Base-by-base conservation (phyloP, 2,329 filamentous ascomycete species). In the Fusarium cyanostomum region DNA sequence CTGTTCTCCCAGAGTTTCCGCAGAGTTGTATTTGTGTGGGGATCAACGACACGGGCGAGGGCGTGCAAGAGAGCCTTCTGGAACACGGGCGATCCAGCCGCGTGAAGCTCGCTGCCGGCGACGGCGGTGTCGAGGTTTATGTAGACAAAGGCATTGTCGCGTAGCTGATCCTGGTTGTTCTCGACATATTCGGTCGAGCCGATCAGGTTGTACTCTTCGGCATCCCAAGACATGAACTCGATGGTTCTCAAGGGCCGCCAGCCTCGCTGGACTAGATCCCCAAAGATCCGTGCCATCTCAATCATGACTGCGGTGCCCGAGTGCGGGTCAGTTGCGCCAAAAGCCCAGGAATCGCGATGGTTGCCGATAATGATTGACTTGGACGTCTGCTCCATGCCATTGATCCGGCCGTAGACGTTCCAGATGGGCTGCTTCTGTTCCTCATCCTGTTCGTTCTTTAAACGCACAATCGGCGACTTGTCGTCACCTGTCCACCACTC, bases 171-270 rank as follows among this genome's bases (percentile, higher is more conserved):
- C 26, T 92, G 81, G 67, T 94, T 89, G 42, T 91, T 89, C 78
- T 99, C 95, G 41, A 99, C 95, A 71, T 91, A 94, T 75, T 99
- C 95, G 2, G 95, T 98, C 10, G 92, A 96, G 8, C 95, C 95
- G 56, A 97, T 91, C 41, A 95, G 80, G 76, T 97, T 97, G 80
- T 97, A 98, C 76, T 94, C 92, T 68, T 90, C 90, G 5, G 87
- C 95, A 75, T 99, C 95, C 95, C 95, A 99, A 30, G 92, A 97
- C 72, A 94, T 93, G 75, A 99, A 98, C 74, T 96, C 91, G 64
- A 99, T 96, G 4, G 92, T 96, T n/a, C 95, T 89, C 13, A 96
- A 82, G 1, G 95, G 95, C 24, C 91, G 86, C 95, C 95, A 99
- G 50, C 94, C 94, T 55, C 88, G 86, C 13, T 82, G 77, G 18